Evolutionary conservation across 345 rosid species (phyloP), one percentile per base, ranked within the genome.

Genomic region (Dipteronia dyeriana): DNA sequence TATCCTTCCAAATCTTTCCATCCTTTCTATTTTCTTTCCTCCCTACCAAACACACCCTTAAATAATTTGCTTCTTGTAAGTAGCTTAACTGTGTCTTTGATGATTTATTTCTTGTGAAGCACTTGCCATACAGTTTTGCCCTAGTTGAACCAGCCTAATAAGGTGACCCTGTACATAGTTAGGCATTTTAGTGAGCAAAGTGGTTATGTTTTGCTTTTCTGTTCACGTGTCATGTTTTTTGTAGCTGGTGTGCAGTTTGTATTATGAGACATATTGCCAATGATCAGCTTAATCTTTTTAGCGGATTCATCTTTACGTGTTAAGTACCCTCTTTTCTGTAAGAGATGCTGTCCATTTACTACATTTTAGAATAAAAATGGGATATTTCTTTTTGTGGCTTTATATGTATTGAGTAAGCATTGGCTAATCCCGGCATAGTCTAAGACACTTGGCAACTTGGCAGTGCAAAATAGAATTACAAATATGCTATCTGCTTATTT

Each of bases 91-190:
- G 65, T 49, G 74, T 8, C 23, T 59, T 60, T 29, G 64, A 41
- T 68, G 77, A 23, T 62, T 60, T 39, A n/a, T 59, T 76, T 43
- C 6, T 76, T 68, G 59, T 65, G 7, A 10, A 69, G 38, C 59
- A 56, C 17, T 31, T 68, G 63, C 19, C 53, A 19, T 72, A 20
- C n/a, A 45, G 29, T 54, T 19, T 66, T 19, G 56, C 8, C 39
- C 17, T 22, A 9, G n/a, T 69, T 70, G 39, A 49, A 19, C 41
- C 4, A 74, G 23, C 26, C 47, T 63, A 62, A 17, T 11, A 23
- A 29, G 20, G 17, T 47, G 23, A 20, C n/a, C 4, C 43, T 22
- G 20, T 39, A 59, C 20, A 74, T 74, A 61, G 59, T 63, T 29
- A 7, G 41, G 47, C 38, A 43, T 26, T 75, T 45, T 47, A 26